Conservation (phyloP, 768 basidiomycete species). For the Cystobasidium ongulense region DNA sequence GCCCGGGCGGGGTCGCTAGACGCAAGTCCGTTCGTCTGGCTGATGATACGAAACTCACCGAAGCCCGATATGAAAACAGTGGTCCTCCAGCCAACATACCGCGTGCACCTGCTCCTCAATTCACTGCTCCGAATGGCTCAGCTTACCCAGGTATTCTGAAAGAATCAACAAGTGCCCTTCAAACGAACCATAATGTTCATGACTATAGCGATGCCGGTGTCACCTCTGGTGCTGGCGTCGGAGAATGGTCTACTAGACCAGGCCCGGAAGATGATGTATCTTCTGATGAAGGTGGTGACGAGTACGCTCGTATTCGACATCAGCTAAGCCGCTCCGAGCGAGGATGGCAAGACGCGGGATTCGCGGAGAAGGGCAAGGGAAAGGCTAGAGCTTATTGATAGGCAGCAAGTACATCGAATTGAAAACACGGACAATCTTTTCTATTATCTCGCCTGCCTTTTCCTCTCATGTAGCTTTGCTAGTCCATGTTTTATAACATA, state of each 20-base stretch:
- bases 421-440: no score
- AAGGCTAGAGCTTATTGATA: slow-evolving; percentile 12
- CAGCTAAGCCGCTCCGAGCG: slow-evolving; percentile 22
- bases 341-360: slow-evolving; percentile 9
- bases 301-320: slow-evolving; percentile 21
- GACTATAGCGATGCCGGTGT: slow-evolving; percentile 8
- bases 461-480: no score
- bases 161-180: slow-evolving; percentile 3
- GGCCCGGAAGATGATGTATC: neutral
- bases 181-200: neutral
- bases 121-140: slow-evolving; percentile 1
- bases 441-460: no score
- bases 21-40: slow-evolving; percentile 35
- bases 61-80: slow-evolving; percentile 23
- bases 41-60: slow-evolving; percentile 21
- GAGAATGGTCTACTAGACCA: slow-evolving; percentile 8
- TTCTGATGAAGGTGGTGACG: slow-evolving; percentile 21
- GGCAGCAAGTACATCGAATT: no score
- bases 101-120: neutral
- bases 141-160: slow-evolving; percentile 19
- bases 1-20: neutral
- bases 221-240: neutral
- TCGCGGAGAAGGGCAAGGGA: slow-evolving; percentile 22
- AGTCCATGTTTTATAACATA: no score
- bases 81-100: slow-evolving; percentile 18